Base-by-base conservation (phyloP, 139 green algal species). In the Tetradesmus obliquus region DNA sequence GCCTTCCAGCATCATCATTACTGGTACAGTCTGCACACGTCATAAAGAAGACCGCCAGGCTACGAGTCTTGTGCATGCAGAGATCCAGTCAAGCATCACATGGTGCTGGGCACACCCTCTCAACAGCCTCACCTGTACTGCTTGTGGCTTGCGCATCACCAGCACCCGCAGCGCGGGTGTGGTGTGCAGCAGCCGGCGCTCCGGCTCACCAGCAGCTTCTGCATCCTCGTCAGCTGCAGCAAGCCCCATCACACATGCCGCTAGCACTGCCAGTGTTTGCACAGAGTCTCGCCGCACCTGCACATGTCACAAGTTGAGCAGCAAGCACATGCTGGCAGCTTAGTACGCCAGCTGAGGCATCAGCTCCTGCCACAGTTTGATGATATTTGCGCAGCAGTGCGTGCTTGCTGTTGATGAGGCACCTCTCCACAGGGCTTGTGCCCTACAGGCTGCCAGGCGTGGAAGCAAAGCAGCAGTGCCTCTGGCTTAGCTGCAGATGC, bases 261-360 rank as follows among this genome's bases (percentile, higher is more conserved):
- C 85, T 66, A 91, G 74, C 71, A 84, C 53, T n/a, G 55, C 71
- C 20, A 91, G 53, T 2, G 72, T 72, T 54, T 85, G 72, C 22
- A 85, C 13, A 5, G 51, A 66, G 54, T 84, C 87, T 20, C 87
- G 74, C 20, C 87, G 87, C 72, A 91, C 87, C 87, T 91, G 74
- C 20, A 85, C 10, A 13, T 10, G 20, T 83, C 15, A 83, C 15
- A 7, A 71, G 19, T 19, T 19, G 19, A 71, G 60, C 60, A 19
- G 60, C 60, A 71, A 19, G 60, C 60, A 71, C 32, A 45, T 45
- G 32, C 32, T 1, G 32, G 32, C 32, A 45, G 32, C 32, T 45
- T 45, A 45, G 32, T 45, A 45, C 32, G 32, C 32, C 32, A 45
- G 32, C 32, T 45, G 32, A 45, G 32, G 32, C 32, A 45, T 45